Conservation (phyloP, 768 basidiomycete species). For the Epithele typhae region DNA sequence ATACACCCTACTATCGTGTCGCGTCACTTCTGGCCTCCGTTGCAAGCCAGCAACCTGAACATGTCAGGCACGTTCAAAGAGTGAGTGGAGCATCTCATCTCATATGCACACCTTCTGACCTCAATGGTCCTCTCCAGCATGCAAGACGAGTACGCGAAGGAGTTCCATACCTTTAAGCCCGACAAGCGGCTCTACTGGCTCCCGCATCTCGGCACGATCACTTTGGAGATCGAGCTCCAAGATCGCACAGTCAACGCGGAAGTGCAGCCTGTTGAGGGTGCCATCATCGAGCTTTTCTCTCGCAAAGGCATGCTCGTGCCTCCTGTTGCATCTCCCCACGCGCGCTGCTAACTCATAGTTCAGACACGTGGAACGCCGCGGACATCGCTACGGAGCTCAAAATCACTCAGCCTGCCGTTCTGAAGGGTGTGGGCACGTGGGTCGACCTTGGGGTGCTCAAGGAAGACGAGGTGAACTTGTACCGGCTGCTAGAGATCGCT, state of each 20-base stretch:
- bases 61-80: constrained; percentile 84
- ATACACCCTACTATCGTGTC: constrained; percentile 92
- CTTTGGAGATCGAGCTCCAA: constrained; percentile 74
- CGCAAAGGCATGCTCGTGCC: constrained; percentile 45
- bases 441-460: constrained; percentile 76
- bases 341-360: no score
- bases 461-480: constrained; percentile 56
- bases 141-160: constrained; percentile 70
- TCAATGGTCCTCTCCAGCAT: constrained; percentile 39
- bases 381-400: constrained; percentile 65
- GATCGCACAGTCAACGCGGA: constrained; percentile 75
- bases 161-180: constrained; percentile 82
- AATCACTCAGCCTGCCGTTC: constrained; percentile 56
- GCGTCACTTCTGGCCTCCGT: constrained; percentile 89
- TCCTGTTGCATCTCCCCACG: no score
- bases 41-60: constrained; percentile 65
- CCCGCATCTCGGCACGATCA: constrained; percentile 82
- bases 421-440: constrained; percentile 83
- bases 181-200: constrained; percentile 91
- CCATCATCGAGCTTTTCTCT: constrained; percentile 83
- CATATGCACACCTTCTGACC: no score
- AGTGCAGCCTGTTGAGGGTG: constrained; percentile 86
- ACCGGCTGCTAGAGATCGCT: constrained; percentile 59
- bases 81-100: constrained; percentile 39
- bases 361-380: constrained; percentile 68